These are phyloP conservation scores for Acanthamoeba castellanii DNA, from an alignment of 208 protist species.

Conservation along the genomic window DNA sequence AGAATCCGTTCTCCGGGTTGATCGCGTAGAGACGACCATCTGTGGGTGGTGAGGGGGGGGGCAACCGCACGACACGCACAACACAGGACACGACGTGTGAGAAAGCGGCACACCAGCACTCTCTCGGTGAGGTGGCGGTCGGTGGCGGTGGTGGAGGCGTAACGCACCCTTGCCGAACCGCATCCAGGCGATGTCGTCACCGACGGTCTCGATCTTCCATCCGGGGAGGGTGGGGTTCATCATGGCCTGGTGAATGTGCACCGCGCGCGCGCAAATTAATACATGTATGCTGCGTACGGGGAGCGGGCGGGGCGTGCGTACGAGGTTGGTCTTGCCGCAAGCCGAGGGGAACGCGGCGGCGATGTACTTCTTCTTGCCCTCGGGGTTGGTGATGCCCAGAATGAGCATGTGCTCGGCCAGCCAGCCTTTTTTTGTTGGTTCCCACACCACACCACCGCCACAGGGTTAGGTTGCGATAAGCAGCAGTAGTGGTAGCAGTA, in stretches of 20 bases:
- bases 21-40: conserved; percentile 88
- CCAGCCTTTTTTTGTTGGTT: conserved; percentile 82
- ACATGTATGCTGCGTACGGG: background rate
- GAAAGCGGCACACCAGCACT: background rate
- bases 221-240: conserved; percentile 84
- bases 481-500: too few relatives aligned
- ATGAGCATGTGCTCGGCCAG: conserved; percentile 93
- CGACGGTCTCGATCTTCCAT: conserved; percentile 89
- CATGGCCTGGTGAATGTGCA: conserved; percentile 84
- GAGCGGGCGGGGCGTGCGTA: background rate
- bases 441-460: background rate
- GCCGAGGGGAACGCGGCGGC: conserved; percentile 90
- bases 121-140: background rate
- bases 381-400: conserved; percentile 87
- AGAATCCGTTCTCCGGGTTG: conserved; percentile 93
- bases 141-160: background rate
- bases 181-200: conserved; percentile 93
- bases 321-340: conserved; percentile 92
- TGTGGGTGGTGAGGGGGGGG: background rate
- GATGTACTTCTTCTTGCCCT: conserved; percentile 88
- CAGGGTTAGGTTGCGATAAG: too few relatives aligned
- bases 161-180: conserved; percentile 70
- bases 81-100: too few relatives aligned
- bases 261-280: background rate
- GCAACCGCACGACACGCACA: too few relatives aligned